Evolutionary conservation across 2,329 filamentous ascomycete genomes (phyloP).

Genomic region (Boeremia exigua): DNA sequence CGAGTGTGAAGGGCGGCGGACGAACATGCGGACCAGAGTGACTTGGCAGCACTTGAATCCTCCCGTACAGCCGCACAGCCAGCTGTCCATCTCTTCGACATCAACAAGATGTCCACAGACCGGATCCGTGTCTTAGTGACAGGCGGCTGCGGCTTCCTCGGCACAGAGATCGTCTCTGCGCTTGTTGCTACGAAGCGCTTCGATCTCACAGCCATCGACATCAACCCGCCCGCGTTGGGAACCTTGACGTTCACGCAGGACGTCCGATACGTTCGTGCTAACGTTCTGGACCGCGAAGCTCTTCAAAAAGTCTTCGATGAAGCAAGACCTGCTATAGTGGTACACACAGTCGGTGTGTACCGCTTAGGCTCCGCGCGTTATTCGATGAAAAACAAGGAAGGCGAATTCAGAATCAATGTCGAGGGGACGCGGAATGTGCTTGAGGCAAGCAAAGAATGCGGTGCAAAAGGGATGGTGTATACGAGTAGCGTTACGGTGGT

Average conservation of each 20-base stretch:
- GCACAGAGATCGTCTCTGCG: conserved; percentile 49
- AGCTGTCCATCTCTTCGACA: background rate
- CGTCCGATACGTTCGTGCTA: conserved; percentile 47
- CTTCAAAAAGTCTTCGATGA: conserved; percentile 60
- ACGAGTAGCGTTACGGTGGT: conserved; percentile 89
- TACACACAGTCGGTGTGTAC: conserved; percentile 77
- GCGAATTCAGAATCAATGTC: conserved; percentile 85
- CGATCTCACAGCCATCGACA: conserved; percentile 50
- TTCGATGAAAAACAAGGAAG: conserved; percentile 46
- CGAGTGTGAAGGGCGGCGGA: background rate
- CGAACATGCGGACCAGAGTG: conserved; percentile 16
- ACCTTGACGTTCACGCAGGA: conserved; percentile 29
- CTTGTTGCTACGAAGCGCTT: conserved; percentile 47
- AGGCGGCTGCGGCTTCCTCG: conserved; percentile 57
- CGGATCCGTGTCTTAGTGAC: conserved; percentile 51
- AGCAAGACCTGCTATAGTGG: conserved; percentile 78
- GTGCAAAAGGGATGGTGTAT: conserved; percentile 84
- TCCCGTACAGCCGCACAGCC: conserved; percentile 1
- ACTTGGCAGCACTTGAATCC: conserved; percentile 15
- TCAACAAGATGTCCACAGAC: conserved; percentile 27
- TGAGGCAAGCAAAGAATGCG: conserved; percentile 70
- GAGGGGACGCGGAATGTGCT: conserved; percentile 82
- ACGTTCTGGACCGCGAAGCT: conserved; percentile 47
- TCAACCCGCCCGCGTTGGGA: conserved; percentile 45
- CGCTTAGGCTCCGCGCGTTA: conserved; percentile 50